Conservation (phyloP, 2,329 filamentous ascomycete species). For the Canariomyces notabilis region DNA sequence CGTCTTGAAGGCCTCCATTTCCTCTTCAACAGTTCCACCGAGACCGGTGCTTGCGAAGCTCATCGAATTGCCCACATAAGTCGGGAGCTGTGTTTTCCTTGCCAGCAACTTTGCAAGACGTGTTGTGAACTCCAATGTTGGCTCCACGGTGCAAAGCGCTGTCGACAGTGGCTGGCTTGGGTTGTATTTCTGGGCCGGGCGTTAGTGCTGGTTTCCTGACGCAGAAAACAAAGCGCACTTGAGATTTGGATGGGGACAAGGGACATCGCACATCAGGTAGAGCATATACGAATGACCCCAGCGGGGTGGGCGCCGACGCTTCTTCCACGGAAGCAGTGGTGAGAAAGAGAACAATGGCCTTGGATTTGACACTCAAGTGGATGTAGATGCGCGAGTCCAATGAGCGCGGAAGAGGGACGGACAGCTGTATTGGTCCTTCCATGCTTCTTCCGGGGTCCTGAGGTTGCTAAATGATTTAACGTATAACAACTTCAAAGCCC, state of each 20-base stretch:
- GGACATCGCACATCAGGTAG: slow-evolving; percentile 69
- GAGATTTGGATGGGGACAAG: slow-evolving; percentile 2
- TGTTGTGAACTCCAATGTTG: slow-evolving; percentile 79
- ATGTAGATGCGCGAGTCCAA: slow-evolving; percentile 58
- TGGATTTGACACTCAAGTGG: slow-evolving; percentile 53
- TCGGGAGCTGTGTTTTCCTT: slow-evolving; percentile 64
- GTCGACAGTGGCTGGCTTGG: slow-evolving; percentile 66
- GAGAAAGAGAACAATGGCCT: slow-evolving; percentile 56
- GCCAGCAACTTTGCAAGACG: slow-evolving; percentile 79
- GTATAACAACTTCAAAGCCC: neutral
- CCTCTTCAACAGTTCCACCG: slow-evolving; percentile 82
- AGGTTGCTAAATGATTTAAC: neutral
- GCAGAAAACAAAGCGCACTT: neutral
- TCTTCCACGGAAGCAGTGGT: slow-evolving; percentile 54
- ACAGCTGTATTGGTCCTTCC: slow-evolving; percentile 41
- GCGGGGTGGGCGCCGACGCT: slow-evolving; percentile 43
- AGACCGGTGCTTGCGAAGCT: slow-evolving; percentile 68
- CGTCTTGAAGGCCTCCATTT: slow-evolving; percentile 79
- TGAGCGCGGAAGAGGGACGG: slow-evolving; percentile 55
- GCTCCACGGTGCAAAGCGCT: slow-evolving; percentile 68
- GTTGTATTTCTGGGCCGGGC: slow-evolving; percentile 43
- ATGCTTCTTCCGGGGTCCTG: slow-evolving; percentile 7
- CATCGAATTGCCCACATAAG: slow-evolving; percentile 89
- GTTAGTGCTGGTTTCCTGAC: slow-evolving; percentile 1
- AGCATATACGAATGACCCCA: slow-evolving; percentile 92